Conservation (phyloP, 495 filamentous ascomycete genomes). For the Lepraria neglecta region DNA sequence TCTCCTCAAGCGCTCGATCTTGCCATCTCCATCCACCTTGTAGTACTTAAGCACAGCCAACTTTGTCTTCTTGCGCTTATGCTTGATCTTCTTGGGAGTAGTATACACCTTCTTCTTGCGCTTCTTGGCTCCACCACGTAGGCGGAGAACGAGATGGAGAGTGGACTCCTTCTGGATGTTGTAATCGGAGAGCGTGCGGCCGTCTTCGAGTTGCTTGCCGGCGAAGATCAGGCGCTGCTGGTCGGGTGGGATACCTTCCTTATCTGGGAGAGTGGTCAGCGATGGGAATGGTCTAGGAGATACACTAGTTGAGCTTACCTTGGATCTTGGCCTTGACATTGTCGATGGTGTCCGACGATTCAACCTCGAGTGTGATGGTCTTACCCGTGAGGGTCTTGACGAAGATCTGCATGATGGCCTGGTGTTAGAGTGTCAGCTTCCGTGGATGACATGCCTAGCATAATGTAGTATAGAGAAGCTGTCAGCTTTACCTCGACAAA, state of each 20-base stretch:
- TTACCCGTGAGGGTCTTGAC: conserved; percentile 99
- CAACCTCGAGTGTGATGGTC: conserved; percentile 99
- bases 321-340: conserved; percentile 98
- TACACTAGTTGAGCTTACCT: conserved; percentile 39
- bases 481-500: conserved; percentile 47
- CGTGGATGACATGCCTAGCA: neutral
- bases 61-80: conserved; percentile 99
- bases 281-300: conserved; percentile 8
- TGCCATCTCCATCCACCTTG: conserved; percentile 98
- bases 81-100: conserved; percentile 99
- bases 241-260: conserved; percentile 99
- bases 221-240: conserved; percentile 99
- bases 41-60: conserved; percentile 99
- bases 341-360: conserved; percentile 99
- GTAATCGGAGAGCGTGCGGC: conserved; percentile 98
- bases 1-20: conserved; percentile 97
- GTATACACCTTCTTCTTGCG: conserved; percentile 99
- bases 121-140: conserved; percentile 97
- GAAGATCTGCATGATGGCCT: conserved; percentile 95
- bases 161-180: conserved; percentile 99
- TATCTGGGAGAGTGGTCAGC: conserved; percentile 53
- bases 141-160: conserved; percentile 95
- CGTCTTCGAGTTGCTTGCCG: conserved; percentile 99
- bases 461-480: neutral
- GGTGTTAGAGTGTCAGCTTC: neutral